A percentile compares a stretch with the other conserved stretches of the same genome.
phyloP scores from a whole-genome alignment of 495 filamentous ascomycete species.

The Penicillium bovifimosum region DNA sequence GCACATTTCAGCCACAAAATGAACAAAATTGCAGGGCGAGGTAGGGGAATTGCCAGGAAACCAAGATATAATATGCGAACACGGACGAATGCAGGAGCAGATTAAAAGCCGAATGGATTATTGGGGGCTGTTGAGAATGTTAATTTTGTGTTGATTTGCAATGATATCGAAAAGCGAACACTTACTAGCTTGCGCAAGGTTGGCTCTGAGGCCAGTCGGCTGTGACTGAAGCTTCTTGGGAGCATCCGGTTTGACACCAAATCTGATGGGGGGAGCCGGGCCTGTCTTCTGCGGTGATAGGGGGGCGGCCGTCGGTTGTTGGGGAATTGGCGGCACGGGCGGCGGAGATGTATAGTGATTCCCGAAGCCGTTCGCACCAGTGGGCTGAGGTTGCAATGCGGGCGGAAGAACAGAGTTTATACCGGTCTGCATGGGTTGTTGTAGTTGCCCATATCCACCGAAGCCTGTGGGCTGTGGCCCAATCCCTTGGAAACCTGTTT shows the following conservation, averaged over 20 bases:
- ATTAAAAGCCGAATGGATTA: constrained; percentile 88
- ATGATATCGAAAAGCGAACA: constrained; percentile 21
- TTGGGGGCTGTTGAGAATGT: constrained; percentile 59
- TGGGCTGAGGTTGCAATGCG: constrained; percentile 46
- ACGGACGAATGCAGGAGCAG: constrained; percentile 6
- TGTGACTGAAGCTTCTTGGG: constrained; percentile 78
- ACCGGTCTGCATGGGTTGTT: constrained; percentile 46
- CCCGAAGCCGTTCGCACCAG: constrained; percentile 54
- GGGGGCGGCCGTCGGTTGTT: constrained; percentile 50
- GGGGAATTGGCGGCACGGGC: constrained; percentile 40
- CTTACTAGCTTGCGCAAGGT: constrained; percentile 93
- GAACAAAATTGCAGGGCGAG: constrained; percentile 7
- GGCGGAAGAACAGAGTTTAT: constrained; percentile 44
- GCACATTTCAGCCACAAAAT: not conserved
- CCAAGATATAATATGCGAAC: constrained; percentile 20
- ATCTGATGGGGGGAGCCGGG: constrained; percentile 83
- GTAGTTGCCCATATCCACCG: constrained; percentile 38
- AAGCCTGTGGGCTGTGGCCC: constrained; percentile 66
- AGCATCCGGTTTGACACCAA: constrained; percentile 65
- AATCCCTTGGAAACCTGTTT: constrained; percentile 53
- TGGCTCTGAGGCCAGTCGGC: constrained; percentile 83
- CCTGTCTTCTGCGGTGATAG: constrained; percentile 87
- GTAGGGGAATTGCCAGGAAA: constrained; percentile 20
- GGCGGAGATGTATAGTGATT: constrained; percentile 35
- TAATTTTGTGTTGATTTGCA: constrained; percentile 11